Base-by-base conservation (phyloP, 2,329 filamentous ascomycete species). In the Ceratocystiopsis minuta region DNA sequence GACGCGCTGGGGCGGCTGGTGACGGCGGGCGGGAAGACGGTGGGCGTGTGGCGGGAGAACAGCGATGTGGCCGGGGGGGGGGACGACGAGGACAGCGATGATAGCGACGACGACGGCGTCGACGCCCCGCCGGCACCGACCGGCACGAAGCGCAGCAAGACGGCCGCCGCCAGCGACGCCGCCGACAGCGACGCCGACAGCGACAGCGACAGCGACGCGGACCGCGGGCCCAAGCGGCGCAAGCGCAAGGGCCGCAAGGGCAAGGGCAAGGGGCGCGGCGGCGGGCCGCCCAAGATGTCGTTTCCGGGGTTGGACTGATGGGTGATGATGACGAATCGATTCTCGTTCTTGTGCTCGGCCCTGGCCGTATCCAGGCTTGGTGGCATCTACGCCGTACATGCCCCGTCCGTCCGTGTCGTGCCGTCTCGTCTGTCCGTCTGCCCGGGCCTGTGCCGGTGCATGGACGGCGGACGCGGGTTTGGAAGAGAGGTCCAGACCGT, bases 41-140 rank as follows among this genome's bases (percentile, higher is more conserved):
- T 98, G 48, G 95, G 95, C 59, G 78, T 96, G 2, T 98, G 90
- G 90, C 75, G 90, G 55, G 72, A 78, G 46, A 64, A 70, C n/a
- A 65, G 64, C 3, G 66, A 70, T 17, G 65, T 62, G 2, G 52
- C 56, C 28, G 64, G 65, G 0, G 59, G 60, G 0, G 65, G 68
- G 13, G 63, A 65, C 11, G 62, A 63, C 4, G 60, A 60, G 1
- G 57, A 57, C 4, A 51, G 55, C 34, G 51, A 53, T 4, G 57
- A 60, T 15, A 66, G 61, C 39, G 66, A 69, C 28, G 63, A 64
- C 18, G 60, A 66, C 6, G 69, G 65, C 37, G 65, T 70, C 9
- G 37, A 36, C 11, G 20, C 31, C 32, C 24, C 10, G 9, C 12
- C 17, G 10, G 6, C 20, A 17, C 14, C 24, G 3, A 64, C 65